phyloP scores from a whole-genome alignment of 2,329 filamentous ascomycete species.

The Verticillium klebahnii region DNA sequence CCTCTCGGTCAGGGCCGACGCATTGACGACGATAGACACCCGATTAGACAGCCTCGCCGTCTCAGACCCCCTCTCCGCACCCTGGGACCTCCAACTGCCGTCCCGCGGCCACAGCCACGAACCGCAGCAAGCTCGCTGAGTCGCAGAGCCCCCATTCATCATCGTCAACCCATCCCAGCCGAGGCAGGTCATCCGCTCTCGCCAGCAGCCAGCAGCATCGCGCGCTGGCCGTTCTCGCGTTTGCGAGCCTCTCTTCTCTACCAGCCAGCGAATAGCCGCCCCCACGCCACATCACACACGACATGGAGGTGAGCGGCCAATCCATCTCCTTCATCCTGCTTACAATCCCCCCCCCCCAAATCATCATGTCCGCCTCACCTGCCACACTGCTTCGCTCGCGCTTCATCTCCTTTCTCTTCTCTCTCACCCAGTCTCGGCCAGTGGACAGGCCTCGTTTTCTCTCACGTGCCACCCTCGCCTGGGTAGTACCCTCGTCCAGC shows the following conservation, averaged over 20 bases:
- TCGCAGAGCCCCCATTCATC: not conserved
- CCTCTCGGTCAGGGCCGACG: not conserved
- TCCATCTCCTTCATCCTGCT: not conserved
- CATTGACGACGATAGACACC: not conserved
- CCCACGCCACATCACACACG: not conserved
- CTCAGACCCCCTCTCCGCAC: not conserved
- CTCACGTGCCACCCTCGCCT: not conserved
- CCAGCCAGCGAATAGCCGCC: not conserved
- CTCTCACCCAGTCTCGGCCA: not conserved
- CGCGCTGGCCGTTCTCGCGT: not conserved
- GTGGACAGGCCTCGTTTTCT: not conserved
- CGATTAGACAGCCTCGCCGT: not conserved
- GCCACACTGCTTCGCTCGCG: not conserved
- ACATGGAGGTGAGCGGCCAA: not conserved
- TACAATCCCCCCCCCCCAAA: not conserved
- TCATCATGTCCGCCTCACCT: not conserved
- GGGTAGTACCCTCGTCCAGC: not conserved
- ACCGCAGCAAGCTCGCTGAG: not conserved
- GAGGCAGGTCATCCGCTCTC: not conserved
- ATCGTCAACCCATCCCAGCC: not conserved
- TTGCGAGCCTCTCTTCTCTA: not conserved
- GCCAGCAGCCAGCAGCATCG: not conserved
- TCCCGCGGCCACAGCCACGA: not conserved
- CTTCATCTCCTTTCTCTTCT: not conserved
- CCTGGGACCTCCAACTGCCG: not conserved